Evolutionary conservation across 1,139 yeast species (phyloP).

Genomic region (Geotrichum aggregatum): DNA sequence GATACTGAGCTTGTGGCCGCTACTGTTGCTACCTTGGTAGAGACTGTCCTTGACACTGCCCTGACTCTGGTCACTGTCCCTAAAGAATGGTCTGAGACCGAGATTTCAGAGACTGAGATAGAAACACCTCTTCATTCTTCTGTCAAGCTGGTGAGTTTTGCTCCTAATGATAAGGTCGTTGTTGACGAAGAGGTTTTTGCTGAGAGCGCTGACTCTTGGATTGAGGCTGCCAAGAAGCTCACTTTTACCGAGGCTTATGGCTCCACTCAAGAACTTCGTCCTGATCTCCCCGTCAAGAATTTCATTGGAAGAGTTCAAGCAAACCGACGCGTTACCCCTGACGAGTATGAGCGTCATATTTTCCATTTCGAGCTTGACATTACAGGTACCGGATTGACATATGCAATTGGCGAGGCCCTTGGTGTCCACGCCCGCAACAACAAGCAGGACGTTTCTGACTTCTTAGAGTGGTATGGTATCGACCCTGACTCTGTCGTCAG

Average conservation of each 20-base stretch:
- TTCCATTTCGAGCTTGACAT: slow-evolving; percentile 95
- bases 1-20: slow-evolving; percentile 81
- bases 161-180: slow-evolving; percentile 38
- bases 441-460: slow-evolving; percentile 57
- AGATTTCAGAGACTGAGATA: slow-evolving; percentile 40
- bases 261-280: slow-evolving; percentile 60
- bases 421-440: slow-evolving; percentile 93
- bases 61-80: slow-evolving; percentile 38
- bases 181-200: slow-evolving; percentile 48
- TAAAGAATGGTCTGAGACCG: slow-evolving; percentile 30
- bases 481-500: slow-evolving; percentile 65
- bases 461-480: slow-evolving; percentile 67
- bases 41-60: slow-evolving; percentile 36
- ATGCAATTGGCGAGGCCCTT: slow-evolving; percentile 93
- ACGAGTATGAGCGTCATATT: slow-evolving; percentile 85
- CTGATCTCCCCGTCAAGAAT: slow-evolving; percentile 83
- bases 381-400: slow-evolving; percentile 83
- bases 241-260: slow-evolving; percentile 78
- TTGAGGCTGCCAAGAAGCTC: slow-evolving; percentile 64
- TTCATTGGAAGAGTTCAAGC: slow-evolving; percentile 87
- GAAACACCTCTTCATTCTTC: slow-evolving; percentile 42
- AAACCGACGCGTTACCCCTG: slow-evolving; percentile 89
- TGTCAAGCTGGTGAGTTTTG: slow-evolving; percentile 29
- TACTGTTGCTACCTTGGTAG: slow-evolving; percentile 62
- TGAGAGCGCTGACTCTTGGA: slow-evolving; percentile 41